Evolutionary conservation across 2,329 filamentous ascomycete genomes (phyloP), one percentile per base, ranked within the genome.

Genomic region (Exophiala sp.): DNA sequence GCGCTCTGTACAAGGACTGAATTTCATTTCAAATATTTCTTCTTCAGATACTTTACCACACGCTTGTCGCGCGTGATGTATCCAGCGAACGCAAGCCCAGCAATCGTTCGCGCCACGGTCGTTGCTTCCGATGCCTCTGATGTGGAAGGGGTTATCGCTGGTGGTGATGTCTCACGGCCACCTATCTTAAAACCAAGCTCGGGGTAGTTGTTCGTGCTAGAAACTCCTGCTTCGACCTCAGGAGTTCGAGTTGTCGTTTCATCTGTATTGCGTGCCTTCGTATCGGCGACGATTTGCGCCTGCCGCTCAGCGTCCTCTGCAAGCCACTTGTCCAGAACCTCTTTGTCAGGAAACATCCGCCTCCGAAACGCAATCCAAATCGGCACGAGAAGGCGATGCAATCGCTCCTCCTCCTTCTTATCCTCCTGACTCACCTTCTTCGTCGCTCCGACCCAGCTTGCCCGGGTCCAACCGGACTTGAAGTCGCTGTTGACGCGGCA

Each of bases 341-440:
- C 58, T 20, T 55, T 41, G 2, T 41, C 54, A 4, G 60, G 60
- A 40, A 64, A 62, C 62, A 64, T 64, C 9, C 55, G 47, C 16
- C 55, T 51, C 21, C 55, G 53, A 41, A 64, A 62, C 2, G 57
- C 55, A 40, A 62, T 62, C 62, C 62, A 64, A 32, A 64, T 59
- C 4, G 62, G 62, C 20, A 64, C 62, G 12, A 64, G 59, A 29
- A 64, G 54, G n/a, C 55, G 57, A 47, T 64, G 60, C 20, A 64
- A 39, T 36, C 55, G 53, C n/a, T 61, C 52, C 42, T 62, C 59
- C 41, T 64, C 60, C 34, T 52, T 57, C 44, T 50, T 52, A 10
- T 52, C 52, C 41, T 57, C 53, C 9, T 46, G 41, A 38, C 38
- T 46, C 39, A 47, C 16, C 42, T 52, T 52, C 44, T 54, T 55